These are phyloP conservation scores for Sporothrix luriei DNA, from an alignment of 2,329 filamentous ascomycete genomes.

Conservation along the genomic window DNA sequence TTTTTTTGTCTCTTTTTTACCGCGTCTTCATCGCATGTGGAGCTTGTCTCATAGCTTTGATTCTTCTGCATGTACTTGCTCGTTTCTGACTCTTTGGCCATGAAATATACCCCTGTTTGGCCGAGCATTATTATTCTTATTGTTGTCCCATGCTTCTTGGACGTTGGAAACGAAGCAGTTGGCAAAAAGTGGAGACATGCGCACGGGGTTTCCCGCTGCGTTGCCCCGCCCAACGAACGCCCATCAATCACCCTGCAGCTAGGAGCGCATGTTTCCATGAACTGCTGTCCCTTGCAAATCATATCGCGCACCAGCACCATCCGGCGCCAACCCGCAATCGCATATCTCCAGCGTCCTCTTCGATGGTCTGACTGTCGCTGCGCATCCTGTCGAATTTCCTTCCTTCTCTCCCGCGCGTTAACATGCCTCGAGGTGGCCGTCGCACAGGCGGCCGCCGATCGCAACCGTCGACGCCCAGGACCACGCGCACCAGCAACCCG, in stretches of 20 bases:
- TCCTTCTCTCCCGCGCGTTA: not conserved
- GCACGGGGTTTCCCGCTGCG: slow-evolving; percentile 8
- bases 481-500: not conserved
- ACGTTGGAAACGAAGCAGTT: not conserved
- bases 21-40: not conserved
- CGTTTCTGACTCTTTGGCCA: not conserved
- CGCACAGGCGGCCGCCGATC: slow-evolving; percentile 13
- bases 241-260: not conserved
- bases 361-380: not conserved
- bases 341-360: no score
- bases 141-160: not conserved
- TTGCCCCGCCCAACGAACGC: slow-evolving; percentile 18
- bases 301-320: not conserved
- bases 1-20: not conserved
- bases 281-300: not conserved
- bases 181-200: slow-evolving; percentile 7
- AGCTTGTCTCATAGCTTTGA: not conserved
- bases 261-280: not conserved
- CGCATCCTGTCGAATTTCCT: not conserved
- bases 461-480: slow-evolving; percentile 14
- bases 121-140: not conserved
- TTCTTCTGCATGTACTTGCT: slow-evolving; percentile 4
- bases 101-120: slow-evolving; percentile 24
- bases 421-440: slow-evolving; percentile 18
- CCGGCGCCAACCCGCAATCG: not conserved